These are phyloP conservation scores for Pythium biforme DNA, from an alignment of 352 stramenopile genomes.

Conservation along the genomic window DNA sequence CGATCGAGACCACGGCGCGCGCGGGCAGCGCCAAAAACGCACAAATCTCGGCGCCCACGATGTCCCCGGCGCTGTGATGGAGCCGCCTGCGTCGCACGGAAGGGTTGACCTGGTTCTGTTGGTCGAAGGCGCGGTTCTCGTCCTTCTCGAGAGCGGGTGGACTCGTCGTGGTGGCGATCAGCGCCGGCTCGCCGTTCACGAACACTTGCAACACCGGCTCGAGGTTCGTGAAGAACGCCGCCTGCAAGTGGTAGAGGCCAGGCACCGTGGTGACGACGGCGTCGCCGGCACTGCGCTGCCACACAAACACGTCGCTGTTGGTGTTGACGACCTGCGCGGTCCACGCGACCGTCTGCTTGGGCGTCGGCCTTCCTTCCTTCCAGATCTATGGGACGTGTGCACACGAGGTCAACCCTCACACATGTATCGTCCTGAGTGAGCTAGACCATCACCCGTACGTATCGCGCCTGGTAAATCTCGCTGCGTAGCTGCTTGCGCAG, in stretches of 20 bases:
- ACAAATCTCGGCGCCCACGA: constrained; percentile 49
- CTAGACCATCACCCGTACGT: no score
- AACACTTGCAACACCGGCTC: constrained; percentile 51
- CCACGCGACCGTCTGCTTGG: constrained; percentile 62
- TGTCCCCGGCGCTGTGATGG: constrained; percentile 58
- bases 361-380: constrained; percentile 54
- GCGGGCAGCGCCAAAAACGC: constrained; percentile 60
- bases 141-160: neutral
- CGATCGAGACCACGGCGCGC: constrained; percentile 43
- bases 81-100: constrained; percentile 26
- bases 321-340: constrained; percentile 70
- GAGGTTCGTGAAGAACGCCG: constrained; percentile 66
- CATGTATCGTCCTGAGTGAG: no score
- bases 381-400: constrained; percentile 72
- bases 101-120: neutral
- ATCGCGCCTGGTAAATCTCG: constrained; percentile 73
- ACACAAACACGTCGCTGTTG: constrained; percentile 64
- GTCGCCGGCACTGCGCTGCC: constrained; percentile 46
- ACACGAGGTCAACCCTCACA: no score
- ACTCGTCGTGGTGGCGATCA: constrained; percentile 12
- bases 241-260: constrained; percentile 69
- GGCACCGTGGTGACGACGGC: constrained; percentile 49
- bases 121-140: neutral
- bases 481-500: constrained; percentile 59
- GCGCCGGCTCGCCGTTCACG: constrained; percentile 59